Evolutionary conservation across 2,329 filamentous ascomycete genomes (phyloP).

Genomic region (Verticillium klebahnii): DNA sequence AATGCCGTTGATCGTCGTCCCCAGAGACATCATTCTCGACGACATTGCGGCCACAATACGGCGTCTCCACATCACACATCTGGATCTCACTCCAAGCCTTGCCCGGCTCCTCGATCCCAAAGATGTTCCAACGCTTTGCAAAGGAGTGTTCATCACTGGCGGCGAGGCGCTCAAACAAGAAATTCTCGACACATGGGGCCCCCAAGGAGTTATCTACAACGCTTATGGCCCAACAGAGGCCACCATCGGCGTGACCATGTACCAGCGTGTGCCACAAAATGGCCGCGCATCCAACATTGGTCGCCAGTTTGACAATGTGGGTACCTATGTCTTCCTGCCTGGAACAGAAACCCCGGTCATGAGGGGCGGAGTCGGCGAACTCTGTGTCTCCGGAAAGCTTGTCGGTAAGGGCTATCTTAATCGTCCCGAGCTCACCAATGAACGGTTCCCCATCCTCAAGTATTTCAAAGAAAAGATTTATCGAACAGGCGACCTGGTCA

Average conservation of each 20-base stretch:
- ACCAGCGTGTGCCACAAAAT: slow-evolving; percentile 70
- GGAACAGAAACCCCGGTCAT: slow-evolving; percentile 68
- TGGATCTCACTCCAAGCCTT: slow-evolving; percentile 85
- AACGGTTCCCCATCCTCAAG: slow-evolving; percentile 67
- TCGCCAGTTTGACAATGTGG: slow-evolving; percentile 80
- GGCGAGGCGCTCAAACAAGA: slow-evolving; percentile 86
- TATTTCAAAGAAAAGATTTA: slow-evolving; percentile 63
- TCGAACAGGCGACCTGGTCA: slow-evolving; percentile 82
- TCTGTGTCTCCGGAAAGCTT: slow-evolving; percentile 81
- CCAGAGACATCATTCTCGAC: slow-evolving; percentile 79
- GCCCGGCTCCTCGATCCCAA: slow-evolving; percentile 73
- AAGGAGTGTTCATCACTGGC: slow-evolving; percentile 88
- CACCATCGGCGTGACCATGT: slow-evolving; percentile 90
- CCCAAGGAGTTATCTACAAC: slow-evolving; percentile 79
- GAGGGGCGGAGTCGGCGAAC: slow-evolving; percentile 75
- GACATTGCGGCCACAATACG: slow-evolving; percentile 72
- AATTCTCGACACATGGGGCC: slow-evolving; percentile 81
- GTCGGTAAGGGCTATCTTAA: slow-evolving; percentile 90
- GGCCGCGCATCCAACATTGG: slow-evolving; percentile 88
- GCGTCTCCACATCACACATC: slow-evolving; percentile 74
- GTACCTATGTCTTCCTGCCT: slow-evolving; percentile 70
- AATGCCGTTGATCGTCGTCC: slow-evolving; percentile 76
- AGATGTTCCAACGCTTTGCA: slow-evolving; percentile 73
- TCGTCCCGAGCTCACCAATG: slow-evolving; percentile 67
- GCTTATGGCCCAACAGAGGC: slow-evolving; percentile 90